These are phyloP conservation scores for Leccinum olivaceopallidum DNA, from an alignment of 768 basidiomycete species.

Conservation along the genomic window DNA sequence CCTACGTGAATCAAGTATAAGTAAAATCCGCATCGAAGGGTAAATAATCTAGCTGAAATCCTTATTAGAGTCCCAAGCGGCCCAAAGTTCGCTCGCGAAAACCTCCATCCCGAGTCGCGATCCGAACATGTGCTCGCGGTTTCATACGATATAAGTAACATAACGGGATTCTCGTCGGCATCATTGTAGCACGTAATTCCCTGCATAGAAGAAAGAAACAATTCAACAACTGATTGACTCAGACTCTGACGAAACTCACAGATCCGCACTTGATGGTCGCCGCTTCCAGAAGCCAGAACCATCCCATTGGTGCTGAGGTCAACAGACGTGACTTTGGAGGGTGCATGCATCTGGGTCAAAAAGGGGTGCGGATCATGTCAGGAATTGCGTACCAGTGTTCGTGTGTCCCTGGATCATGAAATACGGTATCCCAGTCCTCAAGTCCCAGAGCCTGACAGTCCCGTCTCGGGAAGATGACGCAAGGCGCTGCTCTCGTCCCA, in stretches of 20 bases:
- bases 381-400: slow-evolving; percentile 33
- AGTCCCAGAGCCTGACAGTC: slow-evolving; percentile 38
- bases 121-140: slow-evolving; percentile 3
- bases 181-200: slow-evolving; percentile 31
- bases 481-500: slow-evolving; percentile 34
- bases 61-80: slow-evolving; percentile 4
- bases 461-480: slow-evolving; percentile 41
- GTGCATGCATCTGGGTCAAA: slow-evolving; percentile 12
- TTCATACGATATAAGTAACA: background rate
- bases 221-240: slow-evolving; percentile 18
- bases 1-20: background rate
- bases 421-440: slow-evolving; percentile 31
- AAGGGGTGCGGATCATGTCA: slow-evolving; percentile 16
- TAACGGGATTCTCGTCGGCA: slow-evolving; percentile 5
- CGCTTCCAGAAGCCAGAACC: slow-evolving; percentile 38
- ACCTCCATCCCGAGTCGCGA: slow-evolving; percentile 8
- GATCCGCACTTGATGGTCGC: slow-evolving; percentile 38
- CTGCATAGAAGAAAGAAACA: slow-evolving; percentile 17
- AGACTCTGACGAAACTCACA: slow-evolving; percentile 27
- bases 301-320: slow-evolving; percentile 36
- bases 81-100: slow-evolving; percentile 6
- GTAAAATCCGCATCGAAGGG: background rate
- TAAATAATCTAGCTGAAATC: slow-evolving; percentile 4
- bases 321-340: slow-evolving; percentile 36
- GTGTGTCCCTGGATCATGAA: slow-evolving; percentile 39